Base-by-base conservation (phyloP, 192 early-diverging fungal species). In the Umbelopsis sp. region DNA sequence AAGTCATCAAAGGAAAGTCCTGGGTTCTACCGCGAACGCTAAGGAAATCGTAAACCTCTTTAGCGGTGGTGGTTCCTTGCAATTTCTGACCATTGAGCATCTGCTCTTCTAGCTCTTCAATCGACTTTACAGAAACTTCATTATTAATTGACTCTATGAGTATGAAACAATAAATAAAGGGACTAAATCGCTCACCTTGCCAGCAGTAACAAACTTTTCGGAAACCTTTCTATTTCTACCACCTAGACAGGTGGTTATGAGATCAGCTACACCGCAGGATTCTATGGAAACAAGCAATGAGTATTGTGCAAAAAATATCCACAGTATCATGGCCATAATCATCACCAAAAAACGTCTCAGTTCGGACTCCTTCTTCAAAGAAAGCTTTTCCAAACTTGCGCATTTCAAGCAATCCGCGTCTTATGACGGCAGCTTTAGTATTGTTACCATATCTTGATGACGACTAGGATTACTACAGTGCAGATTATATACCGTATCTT, bases 81-180 rank as follows among this genome's bases (percentile, higher is more conserved):
- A 99, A 82, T 78, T 99, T 99, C 71, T 99, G 96, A 44, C 96
- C 97, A 78, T 97, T 95, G 52, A 99, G 84, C 84, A 98, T 84
- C 64, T 97, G 95, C 69, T 89, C 76, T 75, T 99, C 96, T 27
- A 98, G 84, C 72, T 90, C 85, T 30, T 93, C 89, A 87, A 99
- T 94, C 16, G 93, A 85, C 82, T 61, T 7, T 12, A 10, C 21
- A 20, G 11, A n/a, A 23, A 25, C 27, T 23, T 23, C 2, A n/a
- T 23, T 23, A 12, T 53, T 8, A 25, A 53, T 0, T 4, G 22
- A 53, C 23, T 53, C 8, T 12, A 25, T 10, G 11, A 51, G 22
- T 23, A 0, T 7, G 16, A 13, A 18, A 33, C 0, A 18, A 18
- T 11, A 6, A 61, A 1, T 23, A 0, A 61, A 11, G 30, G 7